Conservation (phyloP, 164 flowering plant genomes). For the Nymphaea thermarum region DNA sequence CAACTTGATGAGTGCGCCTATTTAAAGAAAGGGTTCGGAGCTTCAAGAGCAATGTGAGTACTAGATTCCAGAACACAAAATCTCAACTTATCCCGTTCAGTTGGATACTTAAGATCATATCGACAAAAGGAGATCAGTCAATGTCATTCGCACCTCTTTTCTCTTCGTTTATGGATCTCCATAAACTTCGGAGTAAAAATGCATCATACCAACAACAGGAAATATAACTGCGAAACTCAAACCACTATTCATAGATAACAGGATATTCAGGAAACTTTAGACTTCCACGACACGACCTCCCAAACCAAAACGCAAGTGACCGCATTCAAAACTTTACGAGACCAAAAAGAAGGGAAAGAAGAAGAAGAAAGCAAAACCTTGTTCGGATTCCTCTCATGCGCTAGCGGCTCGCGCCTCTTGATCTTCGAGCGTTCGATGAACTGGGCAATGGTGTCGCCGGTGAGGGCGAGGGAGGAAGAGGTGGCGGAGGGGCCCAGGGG, state of each 20-base stretch:
- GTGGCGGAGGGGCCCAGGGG: slow-evolving; percentile 67
- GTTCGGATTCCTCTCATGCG: neutral
- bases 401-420: neutral
- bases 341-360: slow-evolving; percentile 1
- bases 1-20: no score
- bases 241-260: neutral
- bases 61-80: neutral
- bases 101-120: neutral
- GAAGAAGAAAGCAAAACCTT: slow-evolving; percentile 1
- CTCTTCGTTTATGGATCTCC: neutral
- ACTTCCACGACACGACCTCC: neutral
- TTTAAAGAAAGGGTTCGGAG: no score
- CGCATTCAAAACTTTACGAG: neutral
- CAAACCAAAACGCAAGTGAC: neutral
- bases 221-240: neutral
- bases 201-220: neutral
- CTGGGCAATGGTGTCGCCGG: slow-evolving; percentile 94
- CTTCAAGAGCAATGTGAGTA: no score
- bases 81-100: neutral
- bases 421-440: slow-evolving; percentile 12
- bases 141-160: no score
- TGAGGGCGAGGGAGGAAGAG: slow-evolving; percentile 57
- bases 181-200: neutral
- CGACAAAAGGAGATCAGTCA: neutral
- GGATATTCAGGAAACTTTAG: neutral